A percentile compares a stretch with the other conserved stretches of the same genome.
These are phyloP conservation scores for Schizophyllum commune DNA, from an alignment of 1,284 basidiomycete genomes.

Conservation along the genomic window DNA sequence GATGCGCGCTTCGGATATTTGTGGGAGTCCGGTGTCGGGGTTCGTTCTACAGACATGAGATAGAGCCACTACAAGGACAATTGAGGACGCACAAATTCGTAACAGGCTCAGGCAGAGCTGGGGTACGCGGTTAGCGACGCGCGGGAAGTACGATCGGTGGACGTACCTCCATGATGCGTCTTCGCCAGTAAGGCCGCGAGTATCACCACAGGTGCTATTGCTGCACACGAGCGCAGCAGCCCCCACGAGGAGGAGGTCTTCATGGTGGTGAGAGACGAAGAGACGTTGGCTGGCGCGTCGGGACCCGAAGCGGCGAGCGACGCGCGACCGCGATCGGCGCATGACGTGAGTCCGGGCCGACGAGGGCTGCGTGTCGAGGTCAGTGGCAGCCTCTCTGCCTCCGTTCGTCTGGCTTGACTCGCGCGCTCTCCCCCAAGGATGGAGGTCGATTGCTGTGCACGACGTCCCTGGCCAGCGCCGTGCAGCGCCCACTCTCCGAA, in stretches of 20 bases:
- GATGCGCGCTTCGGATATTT: constrained; percentile 64
- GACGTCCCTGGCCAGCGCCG: no score
- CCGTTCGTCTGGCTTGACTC: no score
- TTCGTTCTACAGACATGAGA: constrained; percentile 33
- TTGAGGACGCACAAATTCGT: constrained; percentile 27
- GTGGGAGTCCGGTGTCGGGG: constrained; percentile 48
- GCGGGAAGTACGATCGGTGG: background rate
- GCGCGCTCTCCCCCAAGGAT: no score
- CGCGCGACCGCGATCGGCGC: no score
- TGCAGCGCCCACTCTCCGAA: no score
- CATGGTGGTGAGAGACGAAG: background rate
- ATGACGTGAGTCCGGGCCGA: no score
- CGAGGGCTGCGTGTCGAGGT: no score
- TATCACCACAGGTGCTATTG: constrained; percentile 38
- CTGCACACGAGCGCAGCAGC: constrained; percentile 36
- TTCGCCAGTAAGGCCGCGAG: constrained; percentile 31
- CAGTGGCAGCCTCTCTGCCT: no score
- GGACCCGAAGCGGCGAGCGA: background rate
- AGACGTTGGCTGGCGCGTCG: background rate
- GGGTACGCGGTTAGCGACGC: constrained; percentile 1
- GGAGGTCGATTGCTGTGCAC: no score
- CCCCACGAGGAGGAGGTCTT: constrained; percentile 26
- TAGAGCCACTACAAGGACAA: background rate
- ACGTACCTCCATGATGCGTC: constrained; percentile 40
- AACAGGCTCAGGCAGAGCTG: constrained; percentile 34